A percentile compares a stretch with the other conserved stretches of the same genome.
These are phyloP conservation scores for Emericellopsis atlantica DNA, from an alignment of 2,329 filamentous ascomycete species.

Conservation along the genomic window DNA sequence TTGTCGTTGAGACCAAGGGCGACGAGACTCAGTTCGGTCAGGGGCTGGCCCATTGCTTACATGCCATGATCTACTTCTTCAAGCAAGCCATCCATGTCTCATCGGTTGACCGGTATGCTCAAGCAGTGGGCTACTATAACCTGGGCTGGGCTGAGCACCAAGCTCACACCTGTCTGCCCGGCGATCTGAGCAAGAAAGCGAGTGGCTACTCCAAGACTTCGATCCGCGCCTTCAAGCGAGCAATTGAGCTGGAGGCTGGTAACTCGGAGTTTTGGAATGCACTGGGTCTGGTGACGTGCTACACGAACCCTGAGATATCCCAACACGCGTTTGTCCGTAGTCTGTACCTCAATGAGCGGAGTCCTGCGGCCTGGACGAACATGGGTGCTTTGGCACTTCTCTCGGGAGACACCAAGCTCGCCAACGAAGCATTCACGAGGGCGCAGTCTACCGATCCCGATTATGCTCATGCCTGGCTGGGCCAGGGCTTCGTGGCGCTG, in stretches of 20 bases:
- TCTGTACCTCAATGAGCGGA: slow-evolving; percentile 83
- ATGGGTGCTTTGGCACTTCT: slow-evolving; percentile 76
- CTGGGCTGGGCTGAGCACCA: slow-evolving; percentile 87
- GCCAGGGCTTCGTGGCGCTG: slow-evolving; percentile 76
- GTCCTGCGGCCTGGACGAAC: slow-evolving; percentile 79
- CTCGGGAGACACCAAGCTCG: slow-evolving; percentile 73
- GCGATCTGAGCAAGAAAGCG: slow-evolving; percentile 38
- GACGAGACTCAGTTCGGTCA: slow-evolving; percentile 19
- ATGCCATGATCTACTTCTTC: slow-evolving; percentile 69
- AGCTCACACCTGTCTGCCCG: slow-evolving; percentile 56
- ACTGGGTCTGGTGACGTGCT: slow-evolving; percentile 79
- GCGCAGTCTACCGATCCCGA: slow-evolving; percentile 93
- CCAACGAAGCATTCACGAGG: slow-evolving; percentile 78
- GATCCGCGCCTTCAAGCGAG: slow-evolving; percentile 83
- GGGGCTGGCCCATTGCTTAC: slow-evolving; percentile 46
- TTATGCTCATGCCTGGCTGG: slow-evolving; percentile 86
- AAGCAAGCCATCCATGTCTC: slow-evolving; percentile 73
- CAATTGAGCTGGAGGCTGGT: slow-evolving; percentile 88
- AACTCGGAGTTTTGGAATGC: slow-evolving; percentile 98
- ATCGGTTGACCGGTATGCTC: slow-evolving; percentile 66
- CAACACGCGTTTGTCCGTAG: slow-evolving; percentile 91
- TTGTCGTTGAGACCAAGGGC: slow-evolving; percentile 29
- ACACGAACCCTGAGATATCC: slow-evolving; percentile 72
- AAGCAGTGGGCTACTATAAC: slow-evolving; percentile 95
- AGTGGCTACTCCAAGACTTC: slow-evolving; percentile 66